Base-by-base conservation (phyloP, 768 basidiomycete genomes). In the Lactarius akahatsu region DNA sequence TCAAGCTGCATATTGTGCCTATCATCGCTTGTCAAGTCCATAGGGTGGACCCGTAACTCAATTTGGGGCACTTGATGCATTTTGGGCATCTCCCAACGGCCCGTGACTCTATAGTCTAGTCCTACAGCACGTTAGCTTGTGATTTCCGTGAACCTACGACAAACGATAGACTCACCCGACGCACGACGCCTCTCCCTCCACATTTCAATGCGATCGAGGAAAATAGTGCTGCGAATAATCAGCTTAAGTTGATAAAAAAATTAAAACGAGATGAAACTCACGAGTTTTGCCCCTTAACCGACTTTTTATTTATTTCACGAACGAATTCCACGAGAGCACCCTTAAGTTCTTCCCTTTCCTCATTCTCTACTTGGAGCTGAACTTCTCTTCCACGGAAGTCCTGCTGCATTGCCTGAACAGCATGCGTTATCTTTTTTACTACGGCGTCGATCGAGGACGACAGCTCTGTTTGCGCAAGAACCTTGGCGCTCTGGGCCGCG, bases 11-110 rank as follows among this genome's bases (percentile, higher is more conserved):
- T 50, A 0, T 41, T 59, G 8, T 70, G 64, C 28, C 11, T 55
- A 6, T 70, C 61, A 4, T 70, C 70, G 26, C 64, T 57, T 1
- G 61, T 63, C 13, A 68, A 23, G 38, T 55, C 28, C 40, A 70
- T 45, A 16, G n/a, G 61, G 4, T 65, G 61, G 2, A 69, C 45
- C 2, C 26, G 2, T 30, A 61, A 55, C 18, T 65, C 47, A 16
- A 66, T 41, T 8, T 47, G 8, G 23, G 64, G 55, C 2, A 45
- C 36, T 34, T 63, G 55, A 7, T 13, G 26, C 32, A 20, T 16
- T 9, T 15, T 56, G 55, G 20, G 47, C 2, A 18, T 16, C 11
- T 66, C 57, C 40, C 36, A n/a, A 36, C 47, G 62, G 15, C 70
- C 70, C 10, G 52, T 59, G 4, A 70, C 4, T 36, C n/a, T 50